Percentiles rank a stretch among this genome's conserved stretches.
Conservation (phyloP, 345 rosid genomes). For the Corymbia maculata region DNA sequence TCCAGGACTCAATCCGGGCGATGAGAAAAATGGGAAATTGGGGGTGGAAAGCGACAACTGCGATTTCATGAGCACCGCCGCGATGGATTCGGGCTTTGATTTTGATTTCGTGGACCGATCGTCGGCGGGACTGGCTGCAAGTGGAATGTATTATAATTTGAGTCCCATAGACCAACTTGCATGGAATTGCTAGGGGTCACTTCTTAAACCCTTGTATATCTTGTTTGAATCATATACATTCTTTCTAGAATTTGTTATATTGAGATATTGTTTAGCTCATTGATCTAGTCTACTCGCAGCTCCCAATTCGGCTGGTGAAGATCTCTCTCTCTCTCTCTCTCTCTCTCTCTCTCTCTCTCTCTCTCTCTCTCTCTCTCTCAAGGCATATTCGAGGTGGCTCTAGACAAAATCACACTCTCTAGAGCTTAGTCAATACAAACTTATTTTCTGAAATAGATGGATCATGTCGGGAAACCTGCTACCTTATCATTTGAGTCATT, state of each 20-base stretch:
- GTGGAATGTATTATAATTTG: conserved; percentile 20
- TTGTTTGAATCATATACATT: neutral
- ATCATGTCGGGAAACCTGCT: neutral
- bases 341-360: neutral
- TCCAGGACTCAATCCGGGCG: neutral
- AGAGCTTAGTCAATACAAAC: neutral
- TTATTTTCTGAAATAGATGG: neutral
- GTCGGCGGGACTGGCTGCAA: neutral
- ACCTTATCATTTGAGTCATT: neutral
- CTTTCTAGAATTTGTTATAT: neutral
- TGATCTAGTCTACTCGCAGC: neutral
- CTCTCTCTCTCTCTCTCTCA: neutral
- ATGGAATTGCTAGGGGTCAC: conserved; percentile 19
- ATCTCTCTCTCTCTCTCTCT: neutral
- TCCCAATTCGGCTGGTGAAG: neutral
- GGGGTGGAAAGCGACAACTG: neutral
- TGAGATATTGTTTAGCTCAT: neutral
- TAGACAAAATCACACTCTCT: neutral
- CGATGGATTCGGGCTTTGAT: conserved; percentile 17
- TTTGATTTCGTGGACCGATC: conserved; percentile 19
- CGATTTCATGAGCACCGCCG: conserved; percentile 1
- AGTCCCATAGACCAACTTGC: conserved; percentile 24
- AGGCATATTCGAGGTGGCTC: neutral
- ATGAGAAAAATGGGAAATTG: neutral
- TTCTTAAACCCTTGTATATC: neutral